These are phyloP conservation scores for Aristolochia fimbriata DNA, from an alignment of 164 flowering plant genomes.

Conservation along the genomic window DNA sequence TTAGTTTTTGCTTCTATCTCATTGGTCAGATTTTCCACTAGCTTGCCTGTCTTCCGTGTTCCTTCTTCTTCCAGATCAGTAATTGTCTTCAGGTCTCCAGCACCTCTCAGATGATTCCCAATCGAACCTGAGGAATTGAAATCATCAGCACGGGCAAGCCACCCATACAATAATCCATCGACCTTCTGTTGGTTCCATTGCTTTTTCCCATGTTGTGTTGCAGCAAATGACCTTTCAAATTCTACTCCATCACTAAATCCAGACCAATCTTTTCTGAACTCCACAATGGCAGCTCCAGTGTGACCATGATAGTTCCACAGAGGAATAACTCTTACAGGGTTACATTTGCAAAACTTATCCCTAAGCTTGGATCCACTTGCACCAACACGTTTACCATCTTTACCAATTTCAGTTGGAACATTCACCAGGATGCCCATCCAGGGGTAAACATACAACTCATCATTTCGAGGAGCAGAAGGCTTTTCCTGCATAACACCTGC, in stretches of 20 bases:
- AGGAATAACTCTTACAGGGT: slow-evolving; percentile 9
- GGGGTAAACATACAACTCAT: slow-evolving; percentile 11
- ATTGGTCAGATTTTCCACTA: slow-evolving; percentile 51
- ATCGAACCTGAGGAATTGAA: slow-evolving; percentile 31
- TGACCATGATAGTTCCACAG: slow-evolving; percentile 11
- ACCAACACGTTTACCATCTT: slow-evolving; percentile 9
- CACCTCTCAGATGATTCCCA: slow-evolving; percentile 61
- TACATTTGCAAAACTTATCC: slow-evolving; percentile 4
- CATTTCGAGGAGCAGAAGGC: background rate
- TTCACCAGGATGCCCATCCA: slow-evolving; percentile 18
- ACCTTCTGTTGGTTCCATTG: slow-evolving; percentile 38
- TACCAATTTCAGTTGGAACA: slow-evolving; percentile 4
- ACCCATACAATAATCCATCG: slow-evolving; percentile 50
- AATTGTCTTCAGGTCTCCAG: slow-evolving; percentile 66
- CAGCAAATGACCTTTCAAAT: slow-evolving; percentile 7
- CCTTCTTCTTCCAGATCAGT: slow-evolving; percentile 65
- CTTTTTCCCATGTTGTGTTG: slow-evolving; percentile 38
- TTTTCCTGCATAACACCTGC: background rate
- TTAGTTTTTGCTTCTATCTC: slow-evolving; percentile 52
- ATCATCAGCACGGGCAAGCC: slow-evolving; percentile 94
- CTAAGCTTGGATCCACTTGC: slow-evolving; percentile 7
- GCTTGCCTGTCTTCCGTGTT: slow-evolving; percentile 51
- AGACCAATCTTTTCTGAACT: slow-evolving; percentile 11
- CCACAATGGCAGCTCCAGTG: slow-evolving; percentile 11
- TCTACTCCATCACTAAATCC: slow-evolving; percentile 11